Evolutionary conservation across 2,329 filamentous ascomycete species (phyloP), one percentile per base, ranked within the genome.

Genomic region (Trichoderma semiorbis): DNA sequence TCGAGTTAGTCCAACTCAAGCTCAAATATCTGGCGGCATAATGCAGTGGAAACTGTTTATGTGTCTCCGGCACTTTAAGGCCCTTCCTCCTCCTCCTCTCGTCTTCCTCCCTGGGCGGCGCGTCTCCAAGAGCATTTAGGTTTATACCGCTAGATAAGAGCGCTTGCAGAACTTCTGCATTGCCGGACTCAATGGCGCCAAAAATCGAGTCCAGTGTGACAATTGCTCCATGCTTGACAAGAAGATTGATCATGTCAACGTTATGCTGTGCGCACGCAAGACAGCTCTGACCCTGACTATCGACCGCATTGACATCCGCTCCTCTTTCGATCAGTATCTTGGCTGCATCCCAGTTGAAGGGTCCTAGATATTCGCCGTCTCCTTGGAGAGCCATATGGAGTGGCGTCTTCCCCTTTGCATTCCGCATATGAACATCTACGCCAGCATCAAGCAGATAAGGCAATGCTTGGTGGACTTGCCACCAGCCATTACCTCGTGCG

Each of bases 391-490:
- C 72, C 14, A 74, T 28, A 11, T 76, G 74, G 11, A 77, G 73
- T 8, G 75, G 75, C 1, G 75, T 77, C 6, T 72, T 62, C 1
- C 74, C 74, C 1, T 57, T 6, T 3, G 18, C 1, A 47, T 74
- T 62, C 1, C 74, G 73, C 11, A 74, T 39, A 12, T 74, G 39
- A 14, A 75, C 32, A 5, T 75, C 70, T 3, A 72, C 75, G 16
- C 75, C 75, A 1, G 62, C 55, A 14, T 73, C 50, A 61, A 77
- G 70, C 1, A 77, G 62, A 57, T 77, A 77, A 3, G 75, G 75
- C 2, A 77, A 12, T 18, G 74, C 76, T 43, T 76, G 75, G 28
- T 73, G 60, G 30, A 73, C 75, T 16, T 77, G 74, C 76, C 76
- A 77, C 76, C 76, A 77, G 12, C 3, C 16, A 0, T 36, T 6